Percentiles rank a stretch among this genome's conserved stretches.
phyloP scores from a whole-genome alignment of 495 filamentous ascomycete species.

The Copromyces sp. region DNA sequence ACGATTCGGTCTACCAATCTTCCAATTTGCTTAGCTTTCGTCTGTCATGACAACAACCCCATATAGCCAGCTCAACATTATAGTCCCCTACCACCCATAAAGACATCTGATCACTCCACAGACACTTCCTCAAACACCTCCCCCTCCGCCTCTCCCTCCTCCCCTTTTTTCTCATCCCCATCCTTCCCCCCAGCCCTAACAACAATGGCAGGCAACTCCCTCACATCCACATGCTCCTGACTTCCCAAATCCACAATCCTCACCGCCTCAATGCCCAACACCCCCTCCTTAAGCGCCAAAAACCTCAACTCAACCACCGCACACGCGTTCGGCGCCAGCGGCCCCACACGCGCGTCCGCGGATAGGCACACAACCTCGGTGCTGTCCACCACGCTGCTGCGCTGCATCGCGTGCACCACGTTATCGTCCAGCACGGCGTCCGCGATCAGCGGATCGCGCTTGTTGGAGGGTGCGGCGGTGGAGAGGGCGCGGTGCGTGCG shows the following conservation, averaged over 20 bases:
- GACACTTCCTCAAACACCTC: neutral
- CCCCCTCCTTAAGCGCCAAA: constrained; percentile 62
- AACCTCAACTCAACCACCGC: constrained; percentile 73
- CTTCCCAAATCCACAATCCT: constrained; percentile 72
- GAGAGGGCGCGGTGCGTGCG: constrained; percentile 48
- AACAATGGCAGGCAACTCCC: constrained; percentile 67
- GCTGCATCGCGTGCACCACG: constrained; percentile 73
- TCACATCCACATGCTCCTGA: constrained; percentile 73
- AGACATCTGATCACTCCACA: neutral
- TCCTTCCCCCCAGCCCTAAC: constrained; percentile 19
- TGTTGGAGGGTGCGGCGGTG: constrained; percentile 20
- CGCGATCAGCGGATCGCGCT: constrained; percentile 38
- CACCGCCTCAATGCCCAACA: constrained; percentile 69
- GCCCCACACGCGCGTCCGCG: constrained; percentile 74
- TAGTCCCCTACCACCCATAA: neutral
- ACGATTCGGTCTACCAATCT: neutral
- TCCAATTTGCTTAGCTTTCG: neutral
- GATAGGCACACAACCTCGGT: constrained; percentile 72
- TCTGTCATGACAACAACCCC: neutral
- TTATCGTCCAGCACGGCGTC: constrained; percentile 80
- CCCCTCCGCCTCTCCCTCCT: constrained; percentile 9
- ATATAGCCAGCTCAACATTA: neutral
- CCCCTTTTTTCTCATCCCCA: constrained; percentile 14
- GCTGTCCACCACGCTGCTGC: constrained; percentile 56
- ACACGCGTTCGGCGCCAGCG: constrained; percentile 65